Percentiles rank a stretch among this genome's conserved stretches.
Conservation (phyloP, 306 rosid species). For the Medicago arabica region DNA sequence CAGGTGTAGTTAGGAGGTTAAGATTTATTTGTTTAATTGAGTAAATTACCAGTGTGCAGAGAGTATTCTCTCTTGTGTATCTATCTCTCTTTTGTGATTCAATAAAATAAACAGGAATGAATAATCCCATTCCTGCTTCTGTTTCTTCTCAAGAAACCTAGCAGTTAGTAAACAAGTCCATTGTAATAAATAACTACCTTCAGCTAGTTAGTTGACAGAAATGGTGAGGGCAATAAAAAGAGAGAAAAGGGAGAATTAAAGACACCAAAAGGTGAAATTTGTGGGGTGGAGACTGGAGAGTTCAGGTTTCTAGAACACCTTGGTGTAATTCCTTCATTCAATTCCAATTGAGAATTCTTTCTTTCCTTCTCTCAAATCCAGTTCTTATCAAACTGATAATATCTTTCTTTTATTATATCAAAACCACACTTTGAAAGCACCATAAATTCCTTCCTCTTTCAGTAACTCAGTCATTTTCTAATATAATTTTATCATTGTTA, state of each 20-base stretch:
- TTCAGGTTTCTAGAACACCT: neutral
- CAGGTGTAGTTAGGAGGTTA: neutral
- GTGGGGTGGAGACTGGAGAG: neutral
- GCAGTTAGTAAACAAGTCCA: no score
- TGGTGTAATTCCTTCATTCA: neutral
- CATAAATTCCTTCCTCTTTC: constrained; percentile 3
- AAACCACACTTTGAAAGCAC: neutral
- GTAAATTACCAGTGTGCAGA: neutral
- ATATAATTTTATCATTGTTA: neutral
- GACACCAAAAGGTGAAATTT: neutral
- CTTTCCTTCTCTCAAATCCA: neutral
- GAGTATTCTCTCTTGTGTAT: neutral
- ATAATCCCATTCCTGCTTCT: no score
- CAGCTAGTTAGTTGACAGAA: no score
- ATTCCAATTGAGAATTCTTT: neutral
- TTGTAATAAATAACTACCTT: no score
- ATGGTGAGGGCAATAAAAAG: neutral
- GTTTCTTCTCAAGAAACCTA: no score
- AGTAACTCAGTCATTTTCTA: constrained; percentile 18
- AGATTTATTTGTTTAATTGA: neutral
- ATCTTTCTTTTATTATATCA: neutral
- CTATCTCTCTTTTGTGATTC: neutral
- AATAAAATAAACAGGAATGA: neutral
- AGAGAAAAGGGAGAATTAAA: neutral
- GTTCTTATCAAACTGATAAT: neutral